Conservation (phyloP, 345 rosid genomes). For the Brassica napus region DNA sequence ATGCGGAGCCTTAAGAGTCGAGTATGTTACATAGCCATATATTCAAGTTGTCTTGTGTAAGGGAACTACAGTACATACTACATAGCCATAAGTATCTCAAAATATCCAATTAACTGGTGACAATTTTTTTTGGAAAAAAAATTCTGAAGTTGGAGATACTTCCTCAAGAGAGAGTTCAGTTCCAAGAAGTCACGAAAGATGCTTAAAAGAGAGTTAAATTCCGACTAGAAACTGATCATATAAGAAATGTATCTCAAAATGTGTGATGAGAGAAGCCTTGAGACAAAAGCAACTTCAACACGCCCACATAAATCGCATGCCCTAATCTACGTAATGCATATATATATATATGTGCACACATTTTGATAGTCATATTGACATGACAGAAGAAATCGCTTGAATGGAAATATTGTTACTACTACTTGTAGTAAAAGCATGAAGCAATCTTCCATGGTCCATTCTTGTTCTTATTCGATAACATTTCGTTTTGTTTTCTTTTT, state of each 20-base stretch:
- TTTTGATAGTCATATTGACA: slow-evolving; percentile 12
- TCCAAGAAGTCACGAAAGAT: slow-evolving; percentile 8
- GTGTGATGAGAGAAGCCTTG: slow-evolving; percentile 30
- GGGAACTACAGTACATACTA: not conserved
- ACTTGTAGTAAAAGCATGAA: slow-evolving; percentile 34
- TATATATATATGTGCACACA: slow-evolving; percentile 15
- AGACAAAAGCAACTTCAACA: slow-evolving; percentile 28
- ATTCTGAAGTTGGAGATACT: not conserved
- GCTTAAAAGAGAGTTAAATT: not conserved
- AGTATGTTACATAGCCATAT: not conserved
- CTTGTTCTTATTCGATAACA: slow-evolving; percentile 20
- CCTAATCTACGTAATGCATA: slow-evolving; percentile 28
- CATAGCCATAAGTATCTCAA: not conserved
- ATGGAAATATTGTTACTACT: not conserved
- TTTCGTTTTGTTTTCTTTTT: slow-evolving; percentile 19
- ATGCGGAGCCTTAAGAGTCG: slow-evolving; percentile 10
- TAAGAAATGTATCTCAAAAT: slow-evolving; percentile 27
- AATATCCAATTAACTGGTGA: not conserved
- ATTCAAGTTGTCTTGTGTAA: not conserved
- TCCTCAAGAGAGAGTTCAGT: not conserved
- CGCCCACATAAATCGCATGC: slow-evolving; percentile 33
- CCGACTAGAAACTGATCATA: slow-evolving; percentile 22
- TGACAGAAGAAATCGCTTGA: slow-evolving; percentile 17
- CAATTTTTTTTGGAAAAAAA: not conserved
- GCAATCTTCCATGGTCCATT: slow-evolving; percentile 18